phyloP scores from a whole-genome alignment of 805 yeast genomes.

The Clavispora fructus region DNA sequence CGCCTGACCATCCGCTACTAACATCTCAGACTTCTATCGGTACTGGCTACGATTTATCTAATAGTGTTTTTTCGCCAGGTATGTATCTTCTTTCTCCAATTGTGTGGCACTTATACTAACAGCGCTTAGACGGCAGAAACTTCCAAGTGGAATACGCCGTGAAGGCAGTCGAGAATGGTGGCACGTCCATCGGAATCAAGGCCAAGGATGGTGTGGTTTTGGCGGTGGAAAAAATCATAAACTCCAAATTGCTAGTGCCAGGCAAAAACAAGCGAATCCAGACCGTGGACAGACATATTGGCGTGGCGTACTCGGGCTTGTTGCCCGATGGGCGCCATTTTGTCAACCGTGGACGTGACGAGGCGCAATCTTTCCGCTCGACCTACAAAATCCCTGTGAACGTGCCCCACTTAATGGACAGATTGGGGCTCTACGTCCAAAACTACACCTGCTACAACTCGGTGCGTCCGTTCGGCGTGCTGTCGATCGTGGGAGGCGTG shows the following conservation, averaged over 20 bases:
- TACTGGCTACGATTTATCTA: slow-evolving; percentile 97
- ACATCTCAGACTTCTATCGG: slow-evolving; percentile 70
- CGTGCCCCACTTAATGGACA: slow-evolving; percentile 75
- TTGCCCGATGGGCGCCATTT: slow-evolving; percentile 96
- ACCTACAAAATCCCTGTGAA: slow-evolving; percentile 73
- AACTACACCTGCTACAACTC: slow-evolving; percentile 94
- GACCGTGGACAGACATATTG: slow-evolving; percentile 88
- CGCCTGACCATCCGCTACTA: neutral
- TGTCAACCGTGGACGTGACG: slow-evolving; percentile 89
- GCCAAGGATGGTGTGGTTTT: slow-evolving; percentile 92
- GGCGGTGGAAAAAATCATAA: slow-evolving; percentile 90
- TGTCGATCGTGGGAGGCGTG: slow-evolving; percentile 89
- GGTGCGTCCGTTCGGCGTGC: slow-evolving; percentile 95
- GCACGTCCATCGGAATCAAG: slow-evolving; percentile 90
- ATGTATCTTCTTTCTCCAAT: slow-evolving; percentile 18
- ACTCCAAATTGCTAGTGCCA: slow-evolving; percentile 84
- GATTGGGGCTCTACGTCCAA: slow-evolving; percentile 87
- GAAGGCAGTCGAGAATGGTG: slow-evolving; percentile 96
- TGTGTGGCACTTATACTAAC: slow-evolving; percentile 29
- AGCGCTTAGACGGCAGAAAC: slow-evolving; percentile 75
- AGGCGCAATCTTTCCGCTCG: slow-evolving; percentile 73
- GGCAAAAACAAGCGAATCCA: slow-evolving; percentile 87
- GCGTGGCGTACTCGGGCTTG: slow-evolving; percentile 91
- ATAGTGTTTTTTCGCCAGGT: slow-evolving; percentile 86
- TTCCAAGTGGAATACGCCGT: slow-evolving; percentile 98